phyloP scores from a whole-genome alignment of 192 early-diverging fungal genomes.

The Coemansia furcata region DNA sequence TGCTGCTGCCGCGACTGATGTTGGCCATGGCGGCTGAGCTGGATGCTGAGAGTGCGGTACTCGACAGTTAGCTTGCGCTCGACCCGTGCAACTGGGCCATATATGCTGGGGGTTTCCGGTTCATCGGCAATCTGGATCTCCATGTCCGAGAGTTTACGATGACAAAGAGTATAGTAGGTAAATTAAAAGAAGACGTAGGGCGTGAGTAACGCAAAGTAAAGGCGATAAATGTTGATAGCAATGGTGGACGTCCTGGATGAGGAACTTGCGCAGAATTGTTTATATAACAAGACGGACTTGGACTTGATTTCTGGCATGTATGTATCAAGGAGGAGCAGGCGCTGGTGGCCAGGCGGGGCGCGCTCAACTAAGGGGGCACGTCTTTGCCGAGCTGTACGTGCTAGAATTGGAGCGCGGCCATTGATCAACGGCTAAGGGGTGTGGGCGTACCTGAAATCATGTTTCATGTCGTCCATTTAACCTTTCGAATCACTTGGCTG shows the following conservation, averaged over 20 bases:
- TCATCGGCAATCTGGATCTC: background rate
- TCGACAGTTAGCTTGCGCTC: constrained; percentile 13
- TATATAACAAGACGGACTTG: background rate
- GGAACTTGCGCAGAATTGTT: background rate
- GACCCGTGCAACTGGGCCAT: background rate
- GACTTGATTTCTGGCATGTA: background rate
- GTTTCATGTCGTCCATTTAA: background rate
- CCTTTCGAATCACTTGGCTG: background rate
- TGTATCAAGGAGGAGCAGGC: background rate
- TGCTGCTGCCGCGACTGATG: background rate
- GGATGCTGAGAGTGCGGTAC: constrained; percentile 10
- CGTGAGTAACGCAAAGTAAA: background rate
- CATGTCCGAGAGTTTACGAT: background rate
- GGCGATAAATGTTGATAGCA: background rate
- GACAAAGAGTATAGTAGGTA: background rate
- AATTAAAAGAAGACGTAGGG: background rate
- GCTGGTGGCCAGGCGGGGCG: background rate
- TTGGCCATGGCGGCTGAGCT: background rate
- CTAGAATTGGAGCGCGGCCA: background rate
- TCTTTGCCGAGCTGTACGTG: background rate
- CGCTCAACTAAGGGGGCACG: background rate
- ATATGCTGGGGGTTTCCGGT: background rate
- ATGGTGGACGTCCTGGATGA: background rate
- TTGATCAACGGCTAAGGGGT: background rate
- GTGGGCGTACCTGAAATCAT: background rate